These are phyloP conservation scores for Camillea tinctor DNA, from an alignment of 2,329 filamentous ascomycete genomes.

Conservation along the genomic window DNA sequence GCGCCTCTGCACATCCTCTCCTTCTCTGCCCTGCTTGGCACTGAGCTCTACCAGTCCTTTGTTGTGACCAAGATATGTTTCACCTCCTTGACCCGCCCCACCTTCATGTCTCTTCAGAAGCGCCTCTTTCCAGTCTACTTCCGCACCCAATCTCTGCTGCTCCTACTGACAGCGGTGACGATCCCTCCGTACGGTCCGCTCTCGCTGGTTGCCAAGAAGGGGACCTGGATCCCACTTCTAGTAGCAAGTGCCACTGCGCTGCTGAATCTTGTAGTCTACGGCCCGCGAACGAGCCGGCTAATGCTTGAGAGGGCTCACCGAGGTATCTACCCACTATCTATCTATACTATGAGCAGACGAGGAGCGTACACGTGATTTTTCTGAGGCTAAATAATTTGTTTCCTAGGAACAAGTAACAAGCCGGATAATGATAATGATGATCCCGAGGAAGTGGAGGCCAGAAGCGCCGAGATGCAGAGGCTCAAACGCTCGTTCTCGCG, in stretches of 20 bases:
- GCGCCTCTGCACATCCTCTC: slow-evolving; percentile 38
- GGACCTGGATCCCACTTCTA: slow-evolving; percentile 36
- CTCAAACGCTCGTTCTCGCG: slow-evolving; percentile 34
- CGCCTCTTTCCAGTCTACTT: slow-evolving; percentile 43
- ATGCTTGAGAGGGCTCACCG: slow-evolving; percentile 35
- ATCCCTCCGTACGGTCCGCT: slow-evolving; percentile 33
- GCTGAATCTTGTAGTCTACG: slow-evolving; percentile 38
- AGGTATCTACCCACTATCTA: slow-evolving; percentile 18
- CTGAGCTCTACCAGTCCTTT: slow-evolving; percentile 41
- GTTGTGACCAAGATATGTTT: slow-evolving; percentile 36
- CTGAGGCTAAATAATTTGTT: slow-evolving; percentile 1
- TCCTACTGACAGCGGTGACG: slow-evolving; percentile 35
- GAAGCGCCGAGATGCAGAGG: slow-evolving; percentile 26
- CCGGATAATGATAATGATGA: slow-evolving; percentile 20
- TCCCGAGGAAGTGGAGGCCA: slow-evolving; percentile 2
- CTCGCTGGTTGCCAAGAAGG: slow-evolving; percentile 29
- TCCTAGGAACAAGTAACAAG: slow-evolving; percentile 6
- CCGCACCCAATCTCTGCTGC: slow-evolving; percentile 33
- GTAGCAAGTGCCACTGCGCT: slow-evolving; percentile 31
- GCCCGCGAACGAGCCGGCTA: slow-evolving; percentile 33
- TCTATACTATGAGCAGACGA: not conserved
- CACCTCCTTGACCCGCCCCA: slow-evolving; percentile 32
- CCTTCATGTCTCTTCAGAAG: slow-evolving; percentile 41
- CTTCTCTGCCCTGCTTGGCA: slow-evolving; percentile 40
- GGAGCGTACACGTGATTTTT: not conserved